phyloP scores from a whole-genome alignment of 164 flowering plant species.

The Berberis thunbergii region DNA sequence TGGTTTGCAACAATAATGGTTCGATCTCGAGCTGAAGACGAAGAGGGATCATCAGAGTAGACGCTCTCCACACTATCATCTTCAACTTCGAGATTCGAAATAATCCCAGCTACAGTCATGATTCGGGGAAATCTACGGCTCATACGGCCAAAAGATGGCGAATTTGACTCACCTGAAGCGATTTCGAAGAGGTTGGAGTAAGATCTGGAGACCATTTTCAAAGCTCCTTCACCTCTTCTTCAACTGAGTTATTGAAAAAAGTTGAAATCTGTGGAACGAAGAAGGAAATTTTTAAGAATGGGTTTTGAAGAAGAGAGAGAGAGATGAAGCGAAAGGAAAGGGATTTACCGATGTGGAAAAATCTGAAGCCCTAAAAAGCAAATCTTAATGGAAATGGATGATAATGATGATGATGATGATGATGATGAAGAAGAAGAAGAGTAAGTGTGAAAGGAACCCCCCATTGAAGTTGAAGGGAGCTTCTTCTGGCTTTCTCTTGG shows the following conservation, averaged over 20 bases:
- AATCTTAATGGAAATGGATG: no score
- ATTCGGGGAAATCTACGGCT: slow-evolving; percentile 6
- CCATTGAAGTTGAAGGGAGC: no score
- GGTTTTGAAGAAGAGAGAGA: no score
- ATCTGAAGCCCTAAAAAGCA: no score
- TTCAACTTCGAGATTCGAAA: slow-evolving; percentile 8
- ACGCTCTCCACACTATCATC: neutral
- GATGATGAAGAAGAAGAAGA: no score
- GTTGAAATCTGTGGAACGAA: no score
- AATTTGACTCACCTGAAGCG: slow-evolving; percentile 6
- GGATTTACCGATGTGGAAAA: no score
- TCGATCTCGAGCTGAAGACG: slow-evolving; percentile 2
- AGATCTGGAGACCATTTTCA: slow-evolving; percentile 11
- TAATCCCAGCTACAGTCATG: slow-evolving; percentile 8
- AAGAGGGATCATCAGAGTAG: neutral
- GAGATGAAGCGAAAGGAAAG: no score
- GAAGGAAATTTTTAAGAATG: neutral
- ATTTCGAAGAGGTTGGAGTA: slow-evolving; percentile 11
- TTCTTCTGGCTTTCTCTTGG: no score
- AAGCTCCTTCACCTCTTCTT: neutral
- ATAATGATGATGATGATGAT: no score
- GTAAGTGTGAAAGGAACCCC: no score
- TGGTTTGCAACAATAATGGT: slow-evolving; percentile 11
- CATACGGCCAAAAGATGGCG: slow-evolving; percentile 2
- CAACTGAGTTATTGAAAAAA: no score